These are phyloP conservation scores for Candida broadrunensis DNA, from an alignment of 805 yeast genomes.

Conservation along the genomic window DNA sequence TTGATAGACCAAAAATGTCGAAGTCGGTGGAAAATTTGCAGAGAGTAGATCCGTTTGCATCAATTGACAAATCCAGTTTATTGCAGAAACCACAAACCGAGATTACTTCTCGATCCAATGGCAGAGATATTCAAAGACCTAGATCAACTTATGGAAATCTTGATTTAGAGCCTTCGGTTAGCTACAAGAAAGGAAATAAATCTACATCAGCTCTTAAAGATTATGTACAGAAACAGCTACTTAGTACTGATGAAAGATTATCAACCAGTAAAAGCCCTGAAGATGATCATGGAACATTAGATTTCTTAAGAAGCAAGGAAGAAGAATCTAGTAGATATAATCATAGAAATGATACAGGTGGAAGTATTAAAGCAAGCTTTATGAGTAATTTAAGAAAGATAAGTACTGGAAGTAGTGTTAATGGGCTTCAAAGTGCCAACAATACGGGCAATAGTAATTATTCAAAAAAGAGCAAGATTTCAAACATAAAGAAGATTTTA, in stretches of 20 bases:
- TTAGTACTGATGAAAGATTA: slow-evolving; percentile 20
- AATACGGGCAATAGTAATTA: slow-evolving; percentile 15
- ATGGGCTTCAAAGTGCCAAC: slow-evolving; percentile 11
- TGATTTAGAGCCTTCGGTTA: background rate
- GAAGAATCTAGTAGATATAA: slow-evolving; percentile 9
- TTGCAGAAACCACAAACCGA: slow-evolving; percentile 2
- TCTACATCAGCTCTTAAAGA: slow-evolving; percentile 25
- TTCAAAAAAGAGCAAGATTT: slow-evolving; percentile 24
- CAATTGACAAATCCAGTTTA: slow-evolving; percentile 38
- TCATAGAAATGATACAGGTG: slow-evolving; percentile 36
- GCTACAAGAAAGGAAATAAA: slow-evolving; percentile 1
- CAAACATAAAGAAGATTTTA: slow-evolving; percentile 26
- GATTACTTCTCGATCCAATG: background rate
- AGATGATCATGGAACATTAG: slow-evolving; percentile 28
- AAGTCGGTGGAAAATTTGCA: slow-evolving; percentile 7
- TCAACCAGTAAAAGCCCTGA: slow-evolving; percentile 13
- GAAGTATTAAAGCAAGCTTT: slow-evolving; percentile 31
- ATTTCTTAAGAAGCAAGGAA: slow-evolving; percentile 35
- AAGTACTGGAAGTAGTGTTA: slow-evolving; percentile 34
- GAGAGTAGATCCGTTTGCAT: slow-evolving; percentile 38
- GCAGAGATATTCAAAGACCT: background rate
- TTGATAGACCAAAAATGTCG: background rate
- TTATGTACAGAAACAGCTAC: slow-evolving; percentile 30
- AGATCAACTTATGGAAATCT: background rate
- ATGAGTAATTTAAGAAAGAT: slow-evolving; percentile 34